Conservation (phyloP, 331 rosid genomes). For the Pyrus hybrid region DNA sequence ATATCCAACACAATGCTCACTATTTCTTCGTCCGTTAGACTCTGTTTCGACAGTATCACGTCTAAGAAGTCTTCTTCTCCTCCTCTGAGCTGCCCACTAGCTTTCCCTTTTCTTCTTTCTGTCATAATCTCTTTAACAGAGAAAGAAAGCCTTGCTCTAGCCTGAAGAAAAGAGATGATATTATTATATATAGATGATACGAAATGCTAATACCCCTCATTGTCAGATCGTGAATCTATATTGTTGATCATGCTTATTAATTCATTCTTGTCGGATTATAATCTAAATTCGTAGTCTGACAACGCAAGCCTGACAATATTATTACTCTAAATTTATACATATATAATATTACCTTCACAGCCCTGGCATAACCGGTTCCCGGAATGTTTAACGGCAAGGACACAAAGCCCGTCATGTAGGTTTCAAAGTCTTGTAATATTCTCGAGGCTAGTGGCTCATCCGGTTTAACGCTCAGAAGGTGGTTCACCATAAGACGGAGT, state of each 20-base stretch:
- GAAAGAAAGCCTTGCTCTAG: slow-evolving; percentile 43
- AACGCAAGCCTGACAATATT: background rate
- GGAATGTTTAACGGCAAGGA: slow-evolving; percentile 61
- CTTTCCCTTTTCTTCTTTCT: slow-evolving; percentile 21
- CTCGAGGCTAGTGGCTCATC: slow-evolving; percentile 41
- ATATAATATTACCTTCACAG: slow-evolving; percentile 43
- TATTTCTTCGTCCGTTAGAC: slow-evolving; percentile 52
- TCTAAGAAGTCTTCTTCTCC: slow-evolving; percentile 39
- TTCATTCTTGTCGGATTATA: no score
- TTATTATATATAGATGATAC: background rate
- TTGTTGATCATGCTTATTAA: no score
- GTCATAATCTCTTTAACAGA: slow-evolving; percentile 35
- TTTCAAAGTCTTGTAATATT: slow-evolving; percentile 62
- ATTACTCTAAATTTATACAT: background rate
- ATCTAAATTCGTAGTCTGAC: no score
- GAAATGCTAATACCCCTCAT: background rate
- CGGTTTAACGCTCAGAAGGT: slow-evolving; percentile 44
- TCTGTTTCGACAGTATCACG: slow-evolving; percentile 43
- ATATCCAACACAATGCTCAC: slow-evolving; percentile 63
- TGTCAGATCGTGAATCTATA: background rate
- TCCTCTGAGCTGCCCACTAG: background rate
- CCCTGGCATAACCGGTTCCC: slow-evolving; percentile 51
- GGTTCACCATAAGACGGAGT: slow-evolving; percentile 51
- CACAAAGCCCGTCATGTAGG: slow-evolving; percentile 60
- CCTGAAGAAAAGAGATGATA: slow-evolving; percentile 26